phyloP scores from a whole-genome alignment of 2,329 filamentous ascomycete genomes.

The Claviceps pusilla region DNA sequence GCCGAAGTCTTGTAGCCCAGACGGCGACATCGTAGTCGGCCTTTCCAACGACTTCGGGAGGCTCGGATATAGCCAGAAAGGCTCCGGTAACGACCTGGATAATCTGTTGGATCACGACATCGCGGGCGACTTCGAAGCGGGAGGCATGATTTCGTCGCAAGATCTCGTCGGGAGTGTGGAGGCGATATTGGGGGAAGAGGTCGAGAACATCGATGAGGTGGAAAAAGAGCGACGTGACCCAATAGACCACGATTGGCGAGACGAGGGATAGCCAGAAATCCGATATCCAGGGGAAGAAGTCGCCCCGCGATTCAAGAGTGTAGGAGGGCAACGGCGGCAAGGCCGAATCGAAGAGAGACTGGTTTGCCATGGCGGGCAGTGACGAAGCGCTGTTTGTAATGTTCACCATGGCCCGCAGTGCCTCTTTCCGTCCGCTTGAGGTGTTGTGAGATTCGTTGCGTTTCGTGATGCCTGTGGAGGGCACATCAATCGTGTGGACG shows the following conservation, averaged over 20 bases:
- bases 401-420: conserved; percentile 24
- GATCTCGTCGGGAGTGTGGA: conserved; percentile 90
- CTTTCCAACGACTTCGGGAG: conserved; percentile 56
- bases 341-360: conserved; percentile 36
- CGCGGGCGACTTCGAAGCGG: conserved; percentile 71
- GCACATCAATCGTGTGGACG: background rate
- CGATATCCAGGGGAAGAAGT: conserved; percentile 62
- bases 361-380: conserved; percentile 32
- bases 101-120: conserved; percentile 82
- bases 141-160: conserved; percentile 73
- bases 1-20: conserved; percentile 71
- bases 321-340: conserved; percentile 81
- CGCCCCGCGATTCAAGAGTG: conserved; percentile 51
- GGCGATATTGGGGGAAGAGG: conserved; percentile 75
- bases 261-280: conserved; percentile 68
- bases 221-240: conserved; percentile 72
- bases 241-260: conserved; percentile 73
- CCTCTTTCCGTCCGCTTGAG: background rate
- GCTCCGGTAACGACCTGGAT: conserved; percentile 67
- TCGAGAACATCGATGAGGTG: conserved; percentile 77
- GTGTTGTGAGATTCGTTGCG: no score
- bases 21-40: conserved; percentile 77
- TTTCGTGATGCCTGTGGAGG: background rate
- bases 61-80: conserved; percentile 56
- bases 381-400: conserved; percentile 16